Conservation (phyloP, 495 filamentous ascomycete genomes). For the Tuber magnatum region DNA sequence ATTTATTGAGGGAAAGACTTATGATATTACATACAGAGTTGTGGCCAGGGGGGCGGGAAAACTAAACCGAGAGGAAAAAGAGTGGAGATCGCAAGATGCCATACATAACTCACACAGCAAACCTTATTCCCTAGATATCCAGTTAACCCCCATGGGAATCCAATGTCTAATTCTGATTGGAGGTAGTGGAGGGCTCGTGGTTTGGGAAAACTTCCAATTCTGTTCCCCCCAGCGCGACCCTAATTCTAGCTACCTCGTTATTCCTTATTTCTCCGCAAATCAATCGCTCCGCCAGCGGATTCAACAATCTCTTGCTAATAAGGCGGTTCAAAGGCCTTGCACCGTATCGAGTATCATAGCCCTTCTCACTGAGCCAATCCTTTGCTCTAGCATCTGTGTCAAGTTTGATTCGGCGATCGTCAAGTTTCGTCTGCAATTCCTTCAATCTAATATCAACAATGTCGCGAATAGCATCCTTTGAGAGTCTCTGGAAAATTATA, state of each 20-base stretch:
- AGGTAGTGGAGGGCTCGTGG: not conserved
- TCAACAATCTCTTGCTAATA: conserved; percentile 81
- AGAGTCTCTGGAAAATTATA: conserved; percentile 86
- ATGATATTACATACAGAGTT: not conserved
- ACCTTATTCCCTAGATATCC: not conserved
- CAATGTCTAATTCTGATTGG: not conserved
- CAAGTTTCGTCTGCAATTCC: conserved; percentile 75
- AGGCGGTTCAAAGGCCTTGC: conserved; percentile 89
- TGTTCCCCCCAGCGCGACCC: conserved; percentile 52
- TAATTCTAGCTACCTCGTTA: conserved; percentile 64
- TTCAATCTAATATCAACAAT: conserved; percentile 87
- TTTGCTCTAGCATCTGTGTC: conserved; percentile 63
- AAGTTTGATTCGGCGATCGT: conserved; percentile 76
- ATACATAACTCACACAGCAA: not conserved
- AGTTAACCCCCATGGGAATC: not conserved
- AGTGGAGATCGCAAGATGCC: not conserved
- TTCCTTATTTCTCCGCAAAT: conserved; percentile 73
- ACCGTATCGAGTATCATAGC: conserved; percentile 86
- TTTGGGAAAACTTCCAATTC: conserved; percentile 46
- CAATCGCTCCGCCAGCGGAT: conserved; percentile 80
- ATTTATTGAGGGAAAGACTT: not conserved
- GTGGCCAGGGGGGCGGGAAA: not conserved
- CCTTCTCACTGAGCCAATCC: conserved; percentile 76
- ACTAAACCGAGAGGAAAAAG: not conserved
- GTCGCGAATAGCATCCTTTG: conserved; percentile 67